phyloP scores from a whole-genome alignment of 202 grass and related monocot genomes.

The Schoenoplectus triqueter region DNA sequence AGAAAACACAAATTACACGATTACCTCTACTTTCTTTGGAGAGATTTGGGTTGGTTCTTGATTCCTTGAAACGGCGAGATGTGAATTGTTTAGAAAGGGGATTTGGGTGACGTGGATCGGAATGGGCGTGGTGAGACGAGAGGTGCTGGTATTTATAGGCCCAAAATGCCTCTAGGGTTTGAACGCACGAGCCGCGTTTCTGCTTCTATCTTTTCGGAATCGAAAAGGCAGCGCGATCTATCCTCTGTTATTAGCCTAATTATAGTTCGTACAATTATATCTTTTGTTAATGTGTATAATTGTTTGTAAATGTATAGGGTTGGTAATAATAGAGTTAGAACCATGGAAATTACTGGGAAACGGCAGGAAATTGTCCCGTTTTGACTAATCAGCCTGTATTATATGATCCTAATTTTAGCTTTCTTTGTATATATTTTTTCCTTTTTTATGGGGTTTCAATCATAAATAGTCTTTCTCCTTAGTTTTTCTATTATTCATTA shows the following conservation, averaged over 20 bases:
- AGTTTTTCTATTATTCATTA: too few species aligned
- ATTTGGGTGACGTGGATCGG: not conserved
- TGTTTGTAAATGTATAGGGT: too few species aligned
- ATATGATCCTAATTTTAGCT: too few species aligned
- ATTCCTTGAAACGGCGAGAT: not conserved
- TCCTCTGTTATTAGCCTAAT: not conserved
- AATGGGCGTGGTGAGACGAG: not conserved
- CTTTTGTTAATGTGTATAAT: too few species aligned
- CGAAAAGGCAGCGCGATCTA: not conserved
- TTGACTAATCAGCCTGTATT: too few species aligned
- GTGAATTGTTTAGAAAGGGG: not conserved
- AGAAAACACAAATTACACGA: not conserved
- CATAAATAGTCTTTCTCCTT: too few species aligned
- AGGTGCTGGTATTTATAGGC: constrained; percentile 24
- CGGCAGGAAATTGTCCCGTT: too few species aligned
- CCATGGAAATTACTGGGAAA: too few species aligned
- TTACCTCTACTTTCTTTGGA: not conserved
- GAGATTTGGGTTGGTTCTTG: not conserved
- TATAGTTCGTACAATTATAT: not conserved
- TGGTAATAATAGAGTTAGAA: too few species aligned
- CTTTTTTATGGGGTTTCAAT: too few species aligned
- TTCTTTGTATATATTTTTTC: too few species aligned
- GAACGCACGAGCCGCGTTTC: not conserved
- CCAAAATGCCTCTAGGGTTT: not conserved
- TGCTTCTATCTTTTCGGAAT: not conserved